Conservation (phyloP, 805 yeast species). For the Lipomyces sp. region DNA sequence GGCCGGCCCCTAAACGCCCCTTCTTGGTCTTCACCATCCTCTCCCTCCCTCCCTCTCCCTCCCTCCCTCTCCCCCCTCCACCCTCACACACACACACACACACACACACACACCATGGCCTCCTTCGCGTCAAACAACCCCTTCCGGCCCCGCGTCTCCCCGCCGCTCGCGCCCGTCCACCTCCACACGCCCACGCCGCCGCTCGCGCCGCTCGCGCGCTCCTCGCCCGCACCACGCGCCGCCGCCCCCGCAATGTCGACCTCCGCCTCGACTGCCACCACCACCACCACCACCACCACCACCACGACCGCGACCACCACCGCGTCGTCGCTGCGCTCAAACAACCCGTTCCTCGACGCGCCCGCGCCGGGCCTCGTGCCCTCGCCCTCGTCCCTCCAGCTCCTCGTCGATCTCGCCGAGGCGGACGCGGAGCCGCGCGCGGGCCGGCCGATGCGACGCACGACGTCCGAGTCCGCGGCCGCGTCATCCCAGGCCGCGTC, state of each 20-base stretch:
- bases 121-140: conserved; percentile 28
- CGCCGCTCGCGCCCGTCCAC: conserved; percentile 9
- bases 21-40: not conserved
- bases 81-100: too few relatives aligned
- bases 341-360: conserved; percentile 22
- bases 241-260: not conserved
- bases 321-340: conserved; percentile 11
- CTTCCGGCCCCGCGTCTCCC: conserved; percentile 11
- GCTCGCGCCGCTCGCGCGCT: conserved; percentile 13
- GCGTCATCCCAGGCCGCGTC: not conserved
- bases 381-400: not conserved
- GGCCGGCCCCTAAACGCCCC: too few relatives aligned
- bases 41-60: not conserved
- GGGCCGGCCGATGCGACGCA: not conserved
- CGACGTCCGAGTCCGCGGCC: conserved; percentile 3
- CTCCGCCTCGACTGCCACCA: too few relatives aligned
- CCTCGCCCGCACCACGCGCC: conserved; percentile 16
- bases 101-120: conserved; percentile 8
- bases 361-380: not conserved
- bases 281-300: too few relatives aligned
- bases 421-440: not conserved
- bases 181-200: conserved; percentile 3
- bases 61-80: not conserved
- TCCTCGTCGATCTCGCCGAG: not conserved
- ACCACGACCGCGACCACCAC: conserved; percentile 5